Base-by-base conservation (phyloP, 148 eudicot species). In the Amaranthus palmeri region DNA sequence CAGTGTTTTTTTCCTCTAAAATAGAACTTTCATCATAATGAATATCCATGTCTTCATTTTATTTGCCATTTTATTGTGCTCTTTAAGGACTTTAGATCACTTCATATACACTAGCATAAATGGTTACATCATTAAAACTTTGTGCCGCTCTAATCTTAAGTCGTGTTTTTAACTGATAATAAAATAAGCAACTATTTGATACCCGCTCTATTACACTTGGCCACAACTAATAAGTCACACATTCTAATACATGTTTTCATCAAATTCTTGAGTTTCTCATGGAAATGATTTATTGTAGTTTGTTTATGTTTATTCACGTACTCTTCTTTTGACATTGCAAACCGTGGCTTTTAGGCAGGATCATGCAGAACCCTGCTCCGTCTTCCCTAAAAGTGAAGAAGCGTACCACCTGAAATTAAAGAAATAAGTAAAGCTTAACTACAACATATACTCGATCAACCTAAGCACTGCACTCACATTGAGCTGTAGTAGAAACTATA, bases 361-460 rank as follows among this genome's bases (percentile, higher is more conserved):
- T 95, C 93, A 79, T 91, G 90, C 54, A 95, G 89, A 62, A 81
- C 82, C 67, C 80, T 79, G 49, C 84, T 86, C 80, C 96, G 83
- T 83, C 96, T 95, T 71, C 97, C 18, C 98, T 96, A 81, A 95
- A 95, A 43, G 98, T 95, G 78, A 95, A 95, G 84, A 96, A 95
- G 65, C 98, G 97, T 62, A 97, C 97, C 91, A 72, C 98, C 98
- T 91, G 81, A 53, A 77, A 76, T 54, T 52, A 56, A 40, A 68
- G 67, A 56, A 54, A 36, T 69, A 12, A 36, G 3, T 42, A 47
- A 61, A 11, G 54, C 18, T 42, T 1, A 8, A 45, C 15, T 46
- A 10, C 46, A 40, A 18, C 18, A 40, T 41, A 43, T 12, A 60
- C n/a, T 13, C 11, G 5, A 43, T 14, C 59, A 18, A 46, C n/a